These are phyloP conservation scores for Acer negundo DNA, from an alignment of 345 rosid genomes.

Conservation along the genomic window DNA sequence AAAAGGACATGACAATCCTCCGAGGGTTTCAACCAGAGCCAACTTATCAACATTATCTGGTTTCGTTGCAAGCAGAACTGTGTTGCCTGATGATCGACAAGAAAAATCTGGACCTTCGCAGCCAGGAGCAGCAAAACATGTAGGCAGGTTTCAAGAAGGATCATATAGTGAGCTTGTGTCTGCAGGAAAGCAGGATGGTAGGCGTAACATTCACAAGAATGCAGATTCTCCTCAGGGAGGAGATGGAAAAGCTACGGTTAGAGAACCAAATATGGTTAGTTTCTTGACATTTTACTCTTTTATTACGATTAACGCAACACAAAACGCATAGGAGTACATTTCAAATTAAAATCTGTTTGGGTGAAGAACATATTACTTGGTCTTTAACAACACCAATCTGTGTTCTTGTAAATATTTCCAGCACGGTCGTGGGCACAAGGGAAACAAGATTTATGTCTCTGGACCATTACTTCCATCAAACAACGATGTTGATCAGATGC, in stretches of 20 bases:
- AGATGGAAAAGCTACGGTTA: conserved; percentile 33
- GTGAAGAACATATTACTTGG: no score
- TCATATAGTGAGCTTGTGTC: conserved; percentile 29
- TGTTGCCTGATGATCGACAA: conserved; percentile 32
- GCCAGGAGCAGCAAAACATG: conserved; percentile 31
- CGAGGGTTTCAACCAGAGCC: conserved; percentile 26
- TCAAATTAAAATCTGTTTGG: no score
- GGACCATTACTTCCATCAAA: conserved; percentile 81
- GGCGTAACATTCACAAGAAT: conserved; percentile 25
- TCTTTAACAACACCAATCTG: not conserved
- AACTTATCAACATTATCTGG: conserved; percentile 49
- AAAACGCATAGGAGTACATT: no score
- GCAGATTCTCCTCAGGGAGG: conserved; percentile 37
- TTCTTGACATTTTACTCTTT: not conserved
- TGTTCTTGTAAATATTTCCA: conserved; percentile 31
- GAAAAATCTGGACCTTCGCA: conserved; percentile 34
- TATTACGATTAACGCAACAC: not conserved
- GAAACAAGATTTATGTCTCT: conserved; percentile 81
- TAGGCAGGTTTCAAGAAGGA: conserved; percentile 24
- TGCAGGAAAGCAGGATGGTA: conserved; percentile 38
- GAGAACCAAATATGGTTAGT: conserved; percentile 50
- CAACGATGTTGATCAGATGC: conserved; percentile 82
- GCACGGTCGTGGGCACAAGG: conserved; percentile 49
- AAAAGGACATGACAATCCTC: conserved; percentile 35
- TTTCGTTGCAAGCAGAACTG: conserved; percentile 47